These are phyloP conservation scores for Nidula niveotomentosa DNA, from an alignment of 1,284 basidiomycete species.

Conservation along the genomic window DNA sequence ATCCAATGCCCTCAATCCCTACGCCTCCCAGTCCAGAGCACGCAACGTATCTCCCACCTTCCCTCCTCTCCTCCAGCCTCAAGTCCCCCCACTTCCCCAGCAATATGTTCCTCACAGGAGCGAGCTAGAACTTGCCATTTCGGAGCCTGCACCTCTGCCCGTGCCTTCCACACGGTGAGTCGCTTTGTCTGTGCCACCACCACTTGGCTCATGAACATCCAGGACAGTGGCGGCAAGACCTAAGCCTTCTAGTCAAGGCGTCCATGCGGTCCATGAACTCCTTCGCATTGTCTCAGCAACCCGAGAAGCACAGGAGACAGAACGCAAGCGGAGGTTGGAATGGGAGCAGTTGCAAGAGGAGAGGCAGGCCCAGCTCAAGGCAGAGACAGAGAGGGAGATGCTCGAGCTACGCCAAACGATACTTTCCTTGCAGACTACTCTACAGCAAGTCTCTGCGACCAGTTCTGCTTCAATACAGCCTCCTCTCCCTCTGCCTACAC, in stretches of 20 bases:
- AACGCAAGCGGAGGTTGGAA: slow-evolving; percentile 51
- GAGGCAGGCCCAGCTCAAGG: slow-evolving; percentile 49
- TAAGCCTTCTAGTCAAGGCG: slow-evolving; percentile 28
- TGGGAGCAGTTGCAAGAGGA: slow-evolving; percentile 74
- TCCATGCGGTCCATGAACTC: slow-evolving; percentile 56
- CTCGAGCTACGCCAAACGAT: slow-evolving; percentile 61
- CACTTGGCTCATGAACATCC: background rate
- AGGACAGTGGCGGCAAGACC: slow-evolving; percentile 3
- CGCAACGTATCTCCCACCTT: slow-evolving; percentile 12
- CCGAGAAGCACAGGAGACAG: slow-evolving; percentile 56
- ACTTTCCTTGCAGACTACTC: slow-evolving; percentile 42
- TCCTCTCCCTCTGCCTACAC: background rate
- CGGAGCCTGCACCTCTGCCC: slow-evolving; percentile 39
- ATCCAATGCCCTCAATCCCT: slow-evolving; percentile 73
- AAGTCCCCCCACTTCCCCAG: slow-evolving; percentile 26
- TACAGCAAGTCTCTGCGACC: slow-evolving; percentile 17
- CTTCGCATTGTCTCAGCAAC: slow-evolving; percentile 51
- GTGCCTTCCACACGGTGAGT: slow-evolving; percentile 27
- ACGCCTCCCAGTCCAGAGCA: slow-evolving; percentile 46
- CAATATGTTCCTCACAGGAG: slow-evolving; percentile 49
- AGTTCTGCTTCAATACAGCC: background rate
- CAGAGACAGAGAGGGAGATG: slow-evolving; percentile 59
- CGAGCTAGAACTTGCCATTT: slow-evolving; percentile 59
- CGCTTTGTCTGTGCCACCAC: background rate
- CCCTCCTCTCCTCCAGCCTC: slow-evolving; percentile 3